Percentiles rank a stretch among this genome's conserved stretches.
Conservation (phyloP, 805 yeast genomes). For the Millerozyma miso region DNA sequence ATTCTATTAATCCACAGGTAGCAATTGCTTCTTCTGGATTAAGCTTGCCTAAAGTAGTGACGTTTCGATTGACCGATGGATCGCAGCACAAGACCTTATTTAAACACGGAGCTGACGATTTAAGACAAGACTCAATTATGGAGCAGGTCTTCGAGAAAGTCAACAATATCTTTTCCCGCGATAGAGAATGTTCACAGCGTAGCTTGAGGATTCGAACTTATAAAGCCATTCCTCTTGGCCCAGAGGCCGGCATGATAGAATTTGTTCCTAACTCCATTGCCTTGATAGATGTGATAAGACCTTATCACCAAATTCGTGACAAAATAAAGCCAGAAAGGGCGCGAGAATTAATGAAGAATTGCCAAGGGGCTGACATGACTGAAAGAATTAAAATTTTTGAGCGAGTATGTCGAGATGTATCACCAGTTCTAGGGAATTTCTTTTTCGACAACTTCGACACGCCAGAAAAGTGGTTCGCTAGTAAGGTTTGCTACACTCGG, state of each 20-base stretch:
- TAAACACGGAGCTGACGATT: constrained; percentile 86
- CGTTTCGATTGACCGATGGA: constrained; percentile 56
- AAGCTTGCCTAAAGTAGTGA: constrained; percentile 80
- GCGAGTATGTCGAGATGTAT: constrained; percentile 45
- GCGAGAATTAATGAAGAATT: constrained; percentile 56
- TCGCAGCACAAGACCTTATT: constrained; percentile 52
- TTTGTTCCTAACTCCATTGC: constrained; percentile 79
- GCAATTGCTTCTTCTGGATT: constrained; percentile 76
- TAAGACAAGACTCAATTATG: constrained; percentile 96
- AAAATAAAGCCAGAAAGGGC: constrained; percentile 52
- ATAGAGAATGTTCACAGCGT: constrained; percentile 55
- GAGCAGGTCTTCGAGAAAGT: constrained; percentile 93
- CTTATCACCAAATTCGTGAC: constrained; percentile 53
- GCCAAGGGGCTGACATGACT: constrained; percentile 41
- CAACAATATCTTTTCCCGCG: constrained; percentile 55
- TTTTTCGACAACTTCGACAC: constrained; percentile 64
- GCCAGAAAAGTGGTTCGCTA: constrained; percentile 70
- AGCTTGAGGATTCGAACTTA: constrained; percentile 71
- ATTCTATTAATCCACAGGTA: constrained; percentile 41
- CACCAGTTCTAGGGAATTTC: constrained; percentile 67
- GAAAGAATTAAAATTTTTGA: constrained; percentile 45
- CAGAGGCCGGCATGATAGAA: constrained; percentile 82
- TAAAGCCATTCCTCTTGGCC: constrained; percentile 86
- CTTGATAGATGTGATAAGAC: constrained; percentile 60
- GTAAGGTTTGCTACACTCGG: constrained; percentile 60